Evolutionary conservation across 495 filamentous ascomycete genomes (phyloP), one percentile per base, ranked within the genome.

Genomic region (Tuber magnatum): DNA sequence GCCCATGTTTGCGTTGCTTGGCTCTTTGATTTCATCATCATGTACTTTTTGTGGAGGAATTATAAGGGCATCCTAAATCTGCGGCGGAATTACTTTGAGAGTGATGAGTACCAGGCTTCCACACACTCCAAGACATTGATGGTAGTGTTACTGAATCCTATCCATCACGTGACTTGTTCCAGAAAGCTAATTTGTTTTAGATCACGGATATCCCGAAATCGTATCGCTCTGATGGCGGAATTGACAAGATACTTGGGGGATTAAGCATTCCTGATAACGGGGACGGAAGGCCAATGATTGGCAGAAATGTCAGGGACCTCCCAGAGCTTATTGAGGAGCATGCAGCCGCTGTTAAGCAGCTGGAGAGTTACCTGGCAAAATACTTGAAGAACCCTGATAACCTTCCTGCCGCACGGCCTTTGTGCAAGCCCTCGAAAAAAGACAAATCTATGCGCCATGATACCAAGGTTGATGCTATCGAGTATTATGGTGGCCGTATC

Each of bases 91-190:
- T 97, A 97, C 81, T 94, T 97, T 80, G 86, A 94, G 78, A 96
- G 91, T 77, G 87, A 92, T 9, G 96, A 97, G 46, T 99, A 97
- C 80, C 91, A 96, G 83, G 87, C 87, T 61, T 96, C 93, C 83
- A 85, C 97, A 72, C 93, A 97, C 83, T 89, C 96, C 8, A 87
- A 96, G 75, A 97, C 94, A 2, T 84, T 99, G 80, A 94, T 99
- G 91, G 89, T 92, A 84, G 72, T 85, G 78, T 73, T 43, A 24
- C 69, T 72, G 10, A 43, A 46, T 12, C 16, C 44, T 16, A 20
- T 20, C 24, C 51, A 43, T 68, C 22, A 4, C 28, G 8, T 41
- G 74, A 35, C 35, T 24, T 28, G 24, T 46, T 40, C 61, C 43
- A 70, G 74, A 82, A 75, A 81, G 82, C 77, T 75, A 76, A 80